A percentile compares a stretch with the other conserved stretches of the same genome.
These are phyloP conservation scores for Alnus rubra DNA, from an alignment of 306 rosid species.

Conservation along the genomic window DNA sequence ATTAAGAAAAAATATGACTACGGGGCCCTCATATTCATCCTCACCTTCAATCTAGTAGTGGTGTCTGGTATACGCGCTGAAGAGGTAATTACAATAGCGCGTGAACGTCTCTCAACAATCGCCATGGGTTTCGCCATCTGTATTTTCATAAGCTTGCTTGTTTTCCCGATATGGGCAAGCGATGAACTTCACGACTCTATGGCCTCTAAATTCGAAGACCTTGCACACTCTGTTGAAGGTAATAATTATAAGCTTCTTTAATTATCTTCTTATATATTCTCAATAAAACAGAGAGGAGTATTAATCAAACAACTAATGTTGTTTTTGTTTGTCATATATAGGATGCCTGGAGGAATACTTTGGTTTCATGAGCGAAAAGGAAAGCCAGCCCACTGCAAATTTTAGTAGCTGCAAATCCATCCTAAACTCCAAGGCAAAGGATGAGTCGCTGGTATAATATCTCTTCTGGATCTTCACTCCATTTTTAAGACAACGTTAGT, in stretches of 20 bases:
- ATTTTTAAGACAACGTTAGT: too few species aligned
- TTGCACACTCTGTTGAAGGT: constrained; percentile 71
- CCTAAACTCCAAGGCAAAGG: constrained; percentile 70
- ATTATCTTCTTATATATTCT: neutral
- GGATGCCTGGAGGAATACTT: constrained; percentile 65
- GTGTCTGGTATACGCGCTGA: constrained; percentile 66
- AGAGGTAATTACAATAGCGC: constrained; percentile 58
- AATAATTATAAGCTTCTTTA: constrained; percentile 15
- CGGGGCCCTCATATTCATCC: constrained; percentile 65
- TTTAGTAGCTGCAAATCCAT: constrained; percentile 55
- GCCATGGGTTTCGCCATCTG: constrained; percentile 64
- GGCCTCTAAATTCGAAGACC: constrained; percentile 47
- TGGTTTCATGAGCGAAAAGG: constrained; percentile 35
- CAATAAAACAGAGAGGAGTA: neutral
- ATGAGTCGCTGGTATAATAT: constrained; percentile 71
- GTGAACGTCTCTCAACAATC: constrained; percentile 64
- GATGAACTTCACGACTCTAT: constrained; percentile 80
- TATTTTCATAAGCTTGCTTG: constrained; percentile 55
- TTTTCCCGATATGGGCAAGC: constrained; percentile 84
- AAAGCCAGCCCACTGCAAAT: constrained; percentile 28
- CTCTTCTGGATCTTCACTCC: too few species aligned
- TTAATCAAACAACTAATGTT: neutral
- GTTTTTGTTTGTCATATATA: constrained; percentile 21
- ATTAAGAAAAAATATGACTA: constrained; percentile 84
- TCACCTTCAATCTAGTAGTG: constrained; percentile 75